Evolutionary conservation across 805 yeast genomes (phyloP), one percentile per base, ranked within the genome.

Genomic region (Suhomyces xylopsoci): DNA sequence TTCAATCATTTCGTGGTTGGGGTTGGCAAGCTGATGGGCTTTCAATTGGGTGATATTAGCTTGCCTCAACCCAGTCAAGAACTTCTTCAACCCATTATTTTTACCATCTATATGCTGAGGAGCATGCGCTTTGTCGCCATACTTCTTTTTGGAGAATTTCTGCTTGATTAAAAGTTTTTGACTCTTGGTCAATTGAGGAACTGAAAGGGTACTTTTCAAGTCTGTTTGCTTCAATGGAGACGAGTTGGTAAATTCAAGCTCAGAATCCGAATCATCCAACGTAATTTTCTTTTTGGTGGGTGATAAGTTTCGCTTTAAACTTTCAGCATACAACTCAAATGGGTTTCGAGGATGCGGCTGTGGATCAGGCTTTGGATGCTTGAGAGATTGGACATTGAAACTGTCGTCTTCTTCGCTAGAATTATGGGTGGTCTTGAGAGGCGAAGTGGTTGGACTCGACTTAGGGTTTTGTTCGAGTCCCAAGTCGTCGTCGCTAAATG

Each of bases 1-100:
- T 45, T 70, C 68, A 10, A 67, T 52, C 19, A 64, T 57, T 26
- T 66, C 68, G n/a, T 61, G 54, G 44, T 69, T 65, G 7, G 69
- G 68, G 45, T 64, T 59, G 30, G 50, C 52, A 22, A 55, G 47
- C 34, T 59, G 62, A 45, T 61, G 53, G 3, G 61, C 62, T 46
- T 62, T 65, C 40, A 75, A 67, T 55, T 82, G 87, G 45, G 71
- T 64, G 42, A 74, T 71, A 46, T 80, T 78, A 3, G 80, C 80
- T 45, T 66, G 67, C 54, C 73, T 71, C 53, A 81, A 67, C 9
- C 63, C 62, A 9, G 58, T 53, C 45, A 77, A 68, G 34, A 81
- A 62, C 12, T 63, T 60, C 20, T 64, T 67, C 19, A 63, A 44
- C 7, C 52, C 54, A 5, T 50, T 55, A 3, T 47, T 49, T 14